Evolutionary conservation across 805 yeast species (phyloP).

Genomic region (Nakazawaea ernobii): DNA sequence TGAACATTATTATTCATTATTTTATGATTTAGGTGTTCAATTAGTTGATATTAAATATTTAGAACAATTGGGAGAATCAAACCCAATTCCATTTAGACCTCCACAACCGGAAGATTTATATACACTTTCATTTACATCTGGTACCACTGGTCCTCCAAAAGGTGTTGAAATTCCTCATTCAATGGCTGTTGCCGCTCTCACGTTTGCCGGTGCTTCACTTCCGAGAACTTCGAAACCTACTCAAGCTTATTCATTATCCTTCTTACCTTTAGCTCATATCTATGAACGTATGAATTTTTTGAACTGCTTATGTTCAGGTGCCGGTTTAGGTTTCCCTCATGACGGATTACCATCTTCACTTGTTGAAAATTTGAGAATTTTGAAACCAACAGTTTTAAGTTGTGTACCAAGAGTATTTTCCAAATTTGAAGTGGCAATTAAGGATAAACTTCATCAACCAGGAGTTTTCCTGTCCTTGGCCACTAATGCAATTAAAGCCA

Average conservation of each 20-base stretch:
- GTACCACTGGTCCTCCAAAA: constrained; percentile 72
- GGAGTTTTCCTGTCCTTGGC: constrained; percentile 20
- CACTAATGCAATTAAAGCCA: constrained; percentile 3
- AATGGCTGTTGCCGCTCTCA: constrained; percentile 41
- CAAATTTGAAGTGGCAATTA: constrained; percentile 56
- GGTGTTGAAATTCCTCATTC: constrained; percentile 57
- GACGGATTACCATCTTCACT: constrained; percentile 38
- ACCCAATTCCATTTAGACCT: constrained; percentile 28
- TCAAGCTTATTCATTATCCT: constrained; percentile 29
- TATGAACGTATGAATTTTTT: constrained; percentile 36
- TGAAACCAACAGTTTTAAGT: constrained; percentile 48
- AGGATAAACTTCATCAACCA: constrained; percentile 34
- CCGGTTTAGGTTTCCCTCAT: constrained; percentile 46
- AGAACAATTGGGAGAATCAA: constrained; percentile 24
- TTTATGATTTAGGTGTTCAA: constrained; percentile 23
- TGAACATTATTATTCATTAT: constrained; percentile 13
- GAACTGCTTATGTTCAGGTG: neutral
- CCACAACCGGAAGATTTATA: constrained; percentile 49
- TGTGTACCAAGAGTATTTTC: constrained; percentile 64
- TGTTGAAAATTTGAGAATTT: constrained; percentile 50
- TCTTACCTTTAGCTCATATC: constrained; percentile 56
- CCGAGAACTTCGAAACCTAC: constrained; percentile 21
- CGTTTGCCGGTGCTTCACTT: constrained; percentile 17
- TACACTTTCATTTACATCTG: constrained; percentile 69
- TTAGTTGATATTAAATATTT: constrained; percentile 28